Base-by-base conservation (phyloP, 176 grass and related monocot species). In the Zoysia japonica region DNA sequence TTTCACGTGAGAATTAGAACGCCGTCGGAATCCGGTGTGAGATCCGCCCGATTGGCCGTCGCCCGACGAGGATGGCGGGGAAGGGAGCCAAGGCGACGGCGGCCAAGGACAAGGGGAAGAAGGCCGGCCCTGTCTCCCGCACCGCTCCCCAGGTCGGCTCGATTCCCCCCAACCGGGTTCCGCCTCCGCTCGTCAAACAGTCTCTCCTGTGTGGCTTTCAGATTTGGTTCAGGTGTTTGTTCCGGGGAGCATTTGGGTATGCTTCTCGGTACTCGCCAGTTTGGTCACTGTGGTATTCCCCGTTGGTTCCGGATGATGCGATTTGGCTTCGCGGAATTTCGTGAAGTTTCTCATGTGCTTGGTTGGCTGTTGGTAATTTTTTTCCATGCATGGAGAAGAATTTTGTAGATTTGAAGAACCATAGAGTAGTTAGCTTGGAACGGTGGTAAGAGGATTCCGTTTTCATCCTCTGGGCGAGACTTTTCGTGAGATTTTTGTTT, bases 81-180 rank as follows among this genome's bases (percentile, higher is more conserved):
- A 90, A 90, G 79, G 88, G 88, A 65, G 79, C 62, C 79, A 90
- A 90, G 79, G 54, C 79, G 39, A 67, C 75, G 69, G 75, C 79
- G 40, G 80, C 74, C 15, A 90, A 90, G 88, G 88, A 90, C 49
- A 90, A 90, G 79, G 88, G 83, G 52, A 90, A 90, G 79, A 90
- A 86, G 69, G 55, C 68, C 68, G 62, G 76, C 10, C 78, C 83
- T 38, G 72, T 77, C 11, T 82, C 87, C 45, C 88, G 79, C 47
- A 63, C 84, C 40, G 75, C 74, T 2, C 64, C 75, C 47, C 88
- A 83, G 79, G 88, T 90, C 44, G 80, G 72, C 49, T 53, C 42
- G 16, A 71, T 41, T 47, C 35, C 49, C 65, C 64, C 44, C 44
- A 28, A 28, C 28, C 28, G 28, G 12, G 28, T 55, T 51, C 3